Evolutionary conservation across 441 rosid genomes (phyloP), one percentile per base, ranked within the genome.

Genomic region (Biscutella auriculata): DNA sequence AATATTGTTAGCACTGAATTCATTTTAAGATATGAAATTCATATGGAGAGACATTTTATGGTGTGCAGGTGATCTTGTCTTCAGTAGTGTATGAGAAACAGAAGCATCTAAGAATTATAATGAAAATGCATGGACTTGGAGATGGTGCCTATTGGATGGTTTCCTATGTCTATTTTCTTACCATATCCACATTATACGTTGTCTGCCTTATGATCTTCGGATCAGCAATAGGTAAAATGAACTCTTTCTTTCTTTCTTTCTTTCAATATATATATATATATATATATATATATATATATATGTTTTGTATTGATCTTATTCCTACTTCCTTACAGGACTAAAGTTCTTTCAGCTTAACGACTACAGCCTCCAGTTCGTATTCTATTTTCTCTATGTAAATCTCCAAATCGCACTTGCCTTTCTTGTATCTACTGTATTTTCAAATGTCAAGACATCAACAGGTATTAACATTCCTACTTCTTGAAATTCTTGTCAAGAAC

Each of bases 121-220:
- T 94, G 99, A 89, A 89, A 73, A 94, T 94, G 99, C 99, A 94
- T 23, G 97, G 97, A 51, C 89, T 94, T 59, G 91, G 97, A 37
- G 97, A 94, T 66, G 97, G 87, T 54, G 94, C 99, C 40, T 94
- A 89, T 70, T 94, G 95, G 97, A 39, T 90, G 68, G 83, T 87
- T 66, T 75, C 97, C 32, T 94, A 94, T 53, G 82, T 77, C 36
- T 93, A 93, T 79, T 93, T 85, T 69, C 79, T 93, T 51, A 34
- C 73, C 68, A 73, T 89, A 69, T 93, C 95, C 39, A 21, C 59
- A 35, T 37, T 83, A 36, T 89, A 93, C 77, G 75, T 84, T 71
- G 50, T 87, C 34, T 85, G 87, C 50, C 76, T 87, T 50, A 87
- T 87, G 76, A 28, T 76, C 16, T 90, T 89, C 30, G 95, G 95